Percentiles rank a stretch among this genome's conserved stretches.
Conservation (phyloP, 441 rosid genomes). For the Eugenia klotzschiana region DNA sequence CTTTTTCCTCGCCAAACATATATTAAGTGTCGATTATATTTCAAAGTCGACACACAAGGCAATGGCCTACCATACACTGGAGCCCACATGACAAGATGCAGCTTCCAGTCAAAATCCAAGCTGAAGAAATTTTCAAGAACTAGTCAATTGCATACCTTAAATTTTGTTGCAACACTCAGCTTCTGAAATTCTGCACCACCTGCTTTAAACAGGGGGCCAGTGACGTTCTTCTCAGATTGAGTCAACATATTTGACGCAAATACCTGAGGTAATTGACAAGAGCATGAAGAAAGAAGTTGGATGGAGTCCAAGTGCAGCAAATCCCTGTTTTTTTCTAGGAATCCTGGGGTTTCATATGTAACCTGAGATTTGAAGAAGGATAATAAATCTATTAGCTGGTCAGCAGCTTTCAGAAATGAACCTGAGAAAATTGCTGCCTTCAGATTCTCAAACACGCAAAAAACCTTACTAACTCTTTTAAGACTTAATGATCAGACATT, state of each 20-base stretch:
- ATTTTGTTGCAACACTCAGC: conserved; percentile 84
- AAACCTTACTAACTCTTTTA: not conserved
- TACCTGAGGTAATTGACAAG: conserved; percentile 72
- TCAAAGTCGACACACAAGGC: not conserved
- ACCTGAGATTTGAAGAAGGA: conserved; percentile 41
- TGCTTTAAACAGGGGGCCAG: conserved; percentile 77
- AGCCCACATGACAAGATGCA: not conserved
- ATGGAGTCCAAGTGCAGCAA: conserved; percentile 85
- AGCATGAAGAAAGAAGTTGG: conserved; percentile 81
- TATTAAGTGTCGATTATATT: not conserved
- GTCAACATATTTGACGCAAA: conserved; percentile 86
- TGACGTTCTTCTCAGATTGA: conserved; percentile 70
- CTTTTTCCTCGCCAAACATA: not conserved
- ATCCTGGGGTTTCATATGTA: conserved; percentile 82
- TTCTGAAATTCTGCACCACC: conserved; percentile 98
- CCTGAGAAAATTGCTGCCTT: not conserved
- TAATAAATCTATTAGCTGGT: conserved; percentile 11
- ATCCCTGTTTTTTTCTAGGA: conserved; percentile 97
- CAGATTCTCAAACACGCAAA: not conserved
- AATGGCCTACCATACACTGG: not conserved
- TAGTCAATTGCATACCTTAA: conserved; percentile 49
- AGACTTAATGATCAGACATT: not conserved
- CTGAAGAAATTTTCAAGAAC: not conserved
- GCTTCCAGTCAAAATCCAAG: not conserved
- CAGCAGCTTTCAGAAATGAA: conserved; percentile 6